Evolutionary conservation across 1,284 basidiomycete genomes (phyloP), one percentile per base, ranked within the genome.

Genomic region (Ustilago hordei): DNA sequence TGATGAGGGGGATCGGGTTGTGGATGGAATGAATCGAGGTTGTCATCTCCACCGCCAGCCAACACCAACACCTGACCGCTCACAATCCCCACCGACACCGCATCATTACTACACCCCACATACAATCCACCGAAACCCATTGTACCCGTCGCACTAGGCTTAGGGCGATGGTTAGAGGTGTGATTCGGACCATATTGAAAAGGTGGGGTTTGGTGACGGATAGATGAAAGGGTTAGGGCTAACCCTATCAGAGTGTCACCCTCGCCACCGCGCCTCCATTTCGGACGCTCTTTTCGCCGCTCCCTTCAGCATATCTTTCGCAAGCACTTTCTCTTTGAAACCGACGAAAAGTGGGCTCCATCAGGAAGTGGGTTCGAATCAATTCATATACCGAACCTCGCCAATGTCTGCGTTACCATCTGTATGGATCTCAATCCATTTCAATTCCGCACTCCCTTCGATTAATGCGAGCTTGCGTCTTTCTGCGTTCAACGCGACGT

Each of bases 311-410:
- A 90, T 28, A 89, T 89, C 19, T 95, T 23, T 23, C 23, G 23
- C 23, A 23, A 23, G 23, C 23, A 23, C 23, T 23, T 23, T 23
- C 23, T 23, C 60, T 98, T 90, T 85, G 88, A 91, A 65, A 92
- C 91, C 0, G 95, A 98, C 85, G 90, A 90, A 84, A 89, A 90
- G 0, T 98, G 95, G 95, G 95, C 94, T 0, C 90, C 90, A 65
- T 88, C 92, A 69, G 95, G 94, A 0, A 88, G 88, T 0, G 93
- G 92, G 0, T 97, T 97, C 81, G 86, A 87, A 15, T 89, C 91
- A 1, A 90, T 94, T 72, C 86, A 90, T 34, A 88, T 97, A 23
- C 86, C 87, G 0, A 79, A 85, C 53, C 87, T 94, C 0, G 88
- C 89, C 0, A 89, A 91, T 8, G 86, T 92, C 28, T 78, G 75